Evolutionary conservation across 2,329 filamentous ascomycete species (phyloP).

Genomic region (Cercospora brassicicola): DNA sequence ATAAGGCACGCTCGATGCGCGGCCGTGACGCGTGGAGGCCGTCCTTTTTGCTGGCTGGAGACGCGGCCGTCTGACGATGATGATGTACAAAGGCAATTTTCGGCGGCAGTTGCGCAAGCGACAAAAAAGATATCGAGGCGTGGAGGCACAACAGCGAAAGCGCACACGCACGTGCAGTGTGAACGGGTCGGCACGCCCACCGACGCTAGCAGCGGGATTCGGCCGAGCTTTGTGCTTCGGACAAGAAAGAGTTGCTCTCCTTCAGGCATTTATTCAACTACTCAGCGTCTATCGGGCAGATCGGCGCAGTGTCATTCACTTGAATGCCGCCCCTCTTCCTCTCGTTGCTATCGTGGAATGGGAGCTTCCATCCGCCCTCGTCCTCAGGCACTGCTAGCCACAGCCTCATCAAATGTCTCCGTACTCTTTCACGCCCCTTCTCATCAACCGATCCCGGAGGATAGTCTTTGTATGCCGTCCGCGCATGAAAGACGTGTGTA

Average conservation of each 20-base stretch:
- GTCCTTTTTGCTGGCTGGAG: not conserved
- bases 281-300: constrained; percentile 73
- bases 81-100: not conserved
- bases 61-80: not conserved
- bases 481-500: constrained; percentile 74
- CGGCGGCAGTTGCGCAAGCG: not conserved
- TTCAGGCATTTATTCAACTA: constrained; percentile 42
- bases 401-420: constrained; percentile 76
- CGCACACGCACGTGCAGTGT: not conserved
- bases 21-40: not conserved
- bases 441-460: constrained; percentile 47
- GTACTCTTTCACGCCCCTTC: constrained; percentile 55
- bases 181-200: not conserved
- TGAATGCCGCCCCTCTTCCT: constrained; percentile 88
- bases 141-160: not conserved
- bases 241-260: too few relatives aligned
- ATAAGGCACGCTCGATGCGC: not conserved
- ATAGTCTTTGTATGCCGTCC: constrained; percentile 75
- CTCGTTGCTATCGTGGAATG: constrained; percentile 76
- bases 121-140: not conserved
- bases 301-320: constrained; percentile 74
- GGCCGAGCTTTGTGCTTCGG: not conserved
- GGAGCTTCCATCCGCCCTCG: constrained; percentile 82
- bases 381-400: constrained; percentile 79
- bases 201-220: not conserved